Percentiles rank a stretch among this genome's conserved stretches.
Evolutionary conservation across 768 basidiomycete species (phyloP).

Genomic region (Wakefieldia striispora): DNA sequence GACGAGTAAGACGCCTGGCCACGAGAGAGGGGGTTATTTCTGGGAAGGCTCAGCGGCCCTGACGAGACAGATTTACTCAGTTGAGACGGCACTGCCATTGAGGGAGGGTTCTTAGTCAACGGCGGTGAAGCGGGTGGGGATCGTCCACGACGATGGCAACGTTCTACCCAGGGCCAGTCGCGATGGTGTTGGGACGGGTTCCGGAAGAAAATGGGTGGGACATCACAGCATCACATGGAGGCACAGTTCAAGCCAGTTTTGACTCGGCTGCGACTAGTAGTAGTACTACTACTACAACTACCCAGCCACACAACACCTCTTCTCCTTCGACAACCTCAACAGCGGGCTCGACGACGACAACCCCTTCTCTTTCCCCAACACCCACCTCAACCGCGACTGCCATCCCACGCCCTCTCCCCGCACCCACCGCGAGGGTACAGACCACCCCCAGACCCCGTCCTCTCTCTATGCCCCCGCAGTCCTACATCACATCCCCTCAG

Average conservation of each 20-base stretch:
- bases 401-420: conserved; percentile 34
- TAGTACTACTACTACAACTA: background rate
- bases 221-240: conserved; percentile 51
- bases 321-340: conserved; percentile 12
- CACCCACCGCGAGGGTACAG: conserved; percentile 20
- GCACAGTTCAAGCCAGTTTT: conserved; percentile 51
- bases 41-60: conserved; percentile 7
- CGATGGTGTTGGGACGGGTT: conserved; percentile 45
- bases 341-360: conserved; percentile 9
- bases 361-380: conserved; percentile 1
- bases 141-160: conserved; percentile 25
- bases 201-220: conserved; percentile 48
- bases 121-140: conserved; percentile 2
- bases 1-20: too few species aligned
- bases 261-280: conserved; percentile 34
- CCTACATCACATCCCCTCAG: conserved; percentile 35
- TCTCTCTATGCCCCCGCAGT: conserved; percentile 73
- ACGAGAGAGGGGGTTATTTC: conserved; percentile 3
- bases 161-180: conserved; percentile 50
- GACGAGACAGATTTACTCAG: conserved; percentile 18
- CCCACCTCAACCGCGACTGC: conserved; percentile 25
- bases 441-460: conserved; percentile 50
- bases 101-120: conserved; percentile 12
- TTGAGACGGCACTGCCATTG: conserved; percentile 22
- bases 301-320: conserved; percentile 27